Percentiles rank a stretch among this genome's conserved stretches.
Evolutionary conservation across 768 basidiomycete species (phyloP).

Genomic region (Calvatia gigantea): DNA sequence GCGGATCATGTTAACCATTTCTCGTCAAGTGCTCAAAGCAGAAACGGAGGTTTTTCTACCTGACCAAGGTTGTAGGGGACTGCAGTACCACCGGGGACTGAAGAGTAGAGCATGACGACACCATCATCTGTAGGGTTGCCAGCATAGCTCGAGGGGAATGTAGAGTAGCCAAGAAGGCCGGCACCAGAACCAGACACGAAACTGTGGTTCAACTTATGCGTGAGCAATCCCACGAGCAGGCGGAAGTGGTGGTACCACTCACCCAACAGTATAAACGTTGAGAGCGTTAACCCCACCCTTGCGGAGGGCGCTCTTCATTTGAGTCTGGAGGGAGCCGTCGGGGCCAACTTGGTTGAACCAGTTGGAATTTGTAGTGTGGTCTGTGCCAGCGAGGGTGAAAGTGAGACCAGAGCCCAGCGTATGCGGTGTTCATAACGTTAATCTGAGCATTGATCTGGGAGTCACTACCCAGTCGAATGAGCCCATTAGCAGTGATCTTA

Average conservation of each 20-base stretch:
- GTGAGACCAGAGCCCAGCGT: slow-evolving; percentile 31
- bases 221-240: neutral
- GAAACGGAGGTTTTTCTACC: slow-evolving; percentile 15
- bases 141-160: slow-evolving; percentile 44
- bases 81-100: slow-evolving; percentile 40
- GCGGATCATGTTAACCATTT: slow-evolving; percentile 6
- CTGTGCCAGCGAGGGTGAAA: slow-evolving; percentile 35
- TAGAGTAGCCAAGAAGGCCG: slow-evolving; percentile 51
- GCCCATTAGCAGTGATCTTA: neutral
- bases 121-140: slow-evolving; percentile 45
- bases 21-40: neutral
- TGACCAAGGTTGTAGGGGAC: slow-evolving; percentile 40
- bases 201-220: slow-evolving; percentile 17
- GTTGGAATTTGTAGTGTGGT: slow-evolving; percentile 38
- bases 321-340: slow-evolving; percentile 31
- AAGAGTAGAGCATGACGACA: slow-evolving; percentile 39
- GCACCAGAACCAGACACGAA: slow-evolving; percentile 33
- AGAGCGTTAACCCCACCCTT: slow-evolving; percentile 36
- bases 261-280: slow-evolving; percentile 53
- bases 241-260: slow-evolving; percentile 6
- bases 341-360: slow-evolving; percentile 48
- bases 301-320: slow-evolving; percentile 46
- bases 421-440: slow-evolving; percentile 38
- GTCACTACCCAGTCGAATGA: slow-evolving; percentile 22
- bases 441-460: slow-evolving; percentile 36